Base-by-base conservation (phyloP, 768 basidiomycete species). In the Calvatia gigantea region DNA sequence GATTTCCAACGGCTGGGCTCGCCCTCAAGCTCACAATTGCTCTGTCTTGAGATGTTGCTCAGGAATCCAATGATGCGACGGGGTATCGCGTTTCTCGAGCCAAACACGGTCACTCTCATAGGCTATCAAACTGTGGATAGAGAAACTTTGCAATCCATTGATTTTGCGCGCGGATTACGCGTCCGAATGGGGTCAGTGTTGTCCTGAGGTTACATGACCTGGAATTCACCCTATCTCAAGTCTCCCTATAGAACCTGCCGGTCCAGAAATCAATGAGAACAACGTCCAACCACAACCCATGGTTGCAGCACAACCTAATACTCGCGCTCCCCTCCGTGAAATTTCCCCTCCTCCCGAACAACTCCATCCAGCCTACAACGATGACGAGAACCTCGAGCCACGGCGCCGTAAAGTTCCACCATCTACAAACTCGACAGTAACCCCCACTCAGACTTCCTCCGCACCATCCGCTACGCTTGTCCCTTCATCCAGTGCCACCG, bases 81-180 rank as follows among this genome's bases (percentile, higher is more conserved):
- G 35, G 91, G 90, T 4, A 82, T 87, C 44, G 87, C 86, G 0
- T 86, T 89, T 55, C 82, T 98, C 5, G 86, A 92, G 61, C 90
- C 91, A 1, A 69, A 72, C 6, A 85, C 81, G 27, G 76, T 90
- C 6, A 72, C 70, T 2, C 64, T 89, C 54, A 75, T 84, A 58
- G 88, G 85, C 0, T 76, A 86, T 56, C 73, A 74, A 52, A 82
- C 82, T 6, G 83, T 82, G 27, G 89, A 91, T 43, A 78, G 85
- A 23, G 85, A 94, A 39, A 73, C 60, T 2, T 62, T 77, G 19
- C 86, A 84, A 50, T 78, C 80, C 27, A 66, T 67, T 1, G 72
- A 85, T 51, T 92, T 97, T 65, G 72, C 82, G 8, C 74, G 77
- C 39, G 76, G 80, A 23, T 74, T 96, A 17, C 77, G 79, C 44